Evolutionary conservation across 2,329 filamentous ascomycete species (phyloP).

Genomic region (Pseudogymnoascus destructans): DNA sequence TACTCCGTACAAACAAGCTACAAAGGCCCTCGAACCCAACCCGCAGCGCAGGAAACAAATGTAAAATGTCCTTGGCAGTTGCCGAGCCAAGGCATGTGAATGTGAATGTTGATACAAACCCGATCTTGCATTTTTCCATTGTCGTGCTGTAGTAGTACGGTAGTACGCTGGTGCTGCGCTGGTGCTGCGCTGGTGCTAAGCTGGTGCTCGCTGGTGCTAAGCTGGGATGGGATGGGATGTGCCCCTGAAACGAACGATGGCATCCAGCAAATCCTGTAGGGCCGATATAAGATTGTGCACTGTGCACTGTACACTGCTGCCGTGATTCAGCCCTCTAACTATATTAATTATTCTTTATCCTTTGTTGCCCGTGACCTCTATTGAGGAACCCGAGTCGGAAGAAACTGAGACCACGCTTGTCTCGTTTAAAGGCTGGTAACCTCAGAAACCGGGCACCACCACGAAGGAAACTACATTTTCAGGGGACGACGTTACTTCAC

Average conservation of each 20-base stretch:
- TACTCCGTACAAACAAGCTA: too few species aligned
- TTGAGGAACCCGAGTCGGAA: conserved; percentile 1
- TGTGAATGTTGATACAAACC: background rate
- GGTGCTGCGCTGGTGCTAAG: background rate
- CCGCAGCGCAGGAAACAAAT: background rate
- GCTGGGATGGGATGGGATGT: too few species aligned
- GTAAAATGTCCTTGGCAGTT: background rate
- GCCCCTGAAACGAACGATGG: background rate
- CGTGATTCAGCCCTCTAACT: background rate
- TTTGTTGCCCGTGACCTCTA: background rate
- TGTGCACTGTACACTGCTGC: background rate
- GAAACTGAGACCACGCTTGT: conserved; percentile 6
- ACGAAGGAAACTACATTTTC: conserved; percentile 8
- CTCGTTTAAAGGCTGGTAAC: conserved; percentile 10
- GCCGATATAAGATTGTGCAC: background rate
- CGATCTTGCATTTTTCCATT: background rate
- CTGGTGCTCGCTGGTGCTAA: background rate
- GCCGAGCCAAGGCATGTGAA: conserved; percentile 4
- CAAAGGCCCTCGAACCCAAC: background rate
- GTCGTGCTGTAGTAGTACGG: background rate
- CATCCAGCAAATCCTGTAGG: background rate
- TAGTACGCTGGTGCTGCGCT: background rate
- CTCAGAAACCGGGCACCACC: conserved; percentile 9
- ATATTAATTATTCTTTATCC: background rate
- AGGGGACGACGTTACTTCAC: conserved; percentile 6